Percentiles rank a stretch among this genome's conserved stretches.
Evolutionary conservation across 148 eudicot species (phyloP).

Genomic region (Chenopodium album): DNA sequence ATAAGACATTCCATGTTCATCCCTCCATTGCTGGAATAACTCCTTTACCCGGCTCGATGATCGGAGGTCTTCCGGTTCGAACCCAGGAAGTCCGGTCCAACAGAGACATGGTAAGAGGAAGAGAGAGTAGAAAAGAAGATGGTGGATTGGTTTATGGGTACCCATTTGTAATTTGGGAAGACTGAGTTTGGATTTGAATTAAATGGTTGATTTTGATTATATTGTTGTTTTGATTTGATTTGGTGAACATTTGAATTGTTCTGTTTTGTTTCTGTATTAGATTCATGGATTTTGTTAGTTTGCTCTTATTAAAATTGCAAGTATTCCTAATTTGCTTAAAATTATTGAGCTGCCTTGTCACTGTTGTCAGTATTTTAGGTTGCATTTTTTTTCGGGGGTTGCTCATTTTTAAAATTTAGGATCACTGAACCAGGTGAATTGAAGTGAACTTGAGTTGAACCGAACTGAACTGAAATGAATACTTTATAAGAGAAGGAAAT

Average conservation of each 20-base stretch:
- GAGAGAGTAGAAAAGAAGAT: constrained; percentile 10
- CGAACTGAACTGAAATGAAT: no score
- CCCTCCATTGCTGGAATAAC: constrained; percentile 56
- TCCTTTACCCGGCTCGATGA: constrained; percentile 38
- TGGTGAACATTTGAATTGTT: constrained; percentile 2
- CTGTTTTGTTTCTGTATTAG: background rate
- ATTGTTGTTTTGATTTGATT: constrained; percentile 4
- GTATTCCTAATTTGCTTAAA: no score
- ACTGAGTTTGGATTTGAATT: background rate
- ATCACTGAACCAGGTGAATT: no score
- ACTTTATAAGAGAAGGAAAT: no score
- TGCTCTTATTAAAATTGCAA: no score
- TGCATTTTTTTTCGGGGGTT: no score
- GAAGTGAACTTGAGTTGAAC: no score
- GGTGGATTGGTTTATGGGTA: constrained; percentile 18
- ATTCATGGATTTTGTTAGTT: no score
- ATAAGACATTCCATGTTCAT: constrained; percentile 40
- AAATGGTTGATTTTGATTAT: background rate
- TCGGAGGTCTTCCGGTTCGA: constrained; percentile 24
- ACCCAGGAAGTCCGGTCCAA: constrained; percentile 26
- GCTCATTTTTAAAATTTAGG: no score
- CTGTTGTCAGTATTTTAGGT: no score
- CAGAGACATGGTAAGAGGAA: constrained; percentile 10
- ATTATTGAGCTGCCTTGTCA: no score
- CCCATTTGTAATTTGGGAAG: constrained; percentile 20